Percentiles rank a stretch among this genome's conserved stretches.
Evolutionary conservation across 768 basidiomycete genomes (phyloP).

Genomic region (Lentinus brumalis): DNA sequence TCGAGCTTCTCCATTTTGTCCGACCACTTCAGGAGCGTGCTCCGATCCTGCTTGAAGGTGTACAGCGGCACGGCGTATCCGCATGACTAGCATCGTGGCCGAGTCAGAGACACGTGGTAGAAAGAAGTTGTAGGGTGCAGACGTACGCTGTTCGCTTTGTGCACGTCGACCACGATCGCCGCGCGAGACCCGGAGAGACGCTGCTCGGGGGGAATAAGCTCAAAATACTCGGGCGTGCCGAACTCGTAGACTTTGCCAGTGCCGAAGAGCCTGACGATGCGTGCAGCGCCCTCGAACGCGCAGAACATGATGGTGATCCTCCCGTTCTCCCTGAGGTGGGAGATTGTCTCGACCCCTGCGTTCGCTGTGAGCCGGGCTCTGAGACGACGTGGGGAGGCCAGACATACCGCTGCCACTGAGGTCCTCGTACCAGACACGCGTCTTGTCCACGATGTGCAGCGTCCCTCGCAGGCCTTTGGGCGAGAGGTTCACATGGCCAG

Average conservation of each 20-base stretch:
- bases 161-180: conserved; percentile 59
- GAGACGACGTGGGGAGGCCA: background rate
- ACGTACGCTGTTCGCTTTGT: conserved; percentile 52
- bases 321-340: conserved; percentile 64
- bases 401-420: conserved; percentile 67
- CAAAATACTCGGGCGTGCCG: conserved; percentile 61
- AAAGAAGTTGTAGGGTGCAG: background rate
- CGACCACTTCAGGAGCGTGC: conserved; percentile 48
- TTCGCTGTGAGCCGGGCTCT: background rate
- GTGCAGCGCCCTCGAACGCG: conserved; percentile 60
- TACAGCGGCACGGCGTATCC: conserved; percentile 67
- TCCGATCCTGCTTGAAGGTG: conserved; percentile 56
- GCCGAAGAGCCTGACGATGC: conserved; percentile 59
- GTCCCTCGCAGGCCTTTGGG: conserved; percentile 62
- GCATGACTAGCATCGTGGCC: conserved; percentile 50
- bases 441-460: conserved; percentile 58
- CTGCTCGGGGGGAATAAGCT: conserved; percentile 44
- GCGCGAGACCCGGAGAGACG: conserved; percentile 60
- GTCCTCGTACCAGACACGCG: conserved; percentile 72
- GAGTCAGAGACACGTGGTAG: background rate
- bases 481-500: conserved; percentile 67
- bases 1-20: conserved; percentile 47
- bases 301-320: conserved; percentile 46
- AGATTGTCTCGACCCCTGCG: conserved; percentile 56
- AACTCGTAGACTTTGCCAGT: conserved; percentile 61